Base-by-base conservation (phyloP, 805 yeast genomes). In the Candida coleopterorum region DNA sequence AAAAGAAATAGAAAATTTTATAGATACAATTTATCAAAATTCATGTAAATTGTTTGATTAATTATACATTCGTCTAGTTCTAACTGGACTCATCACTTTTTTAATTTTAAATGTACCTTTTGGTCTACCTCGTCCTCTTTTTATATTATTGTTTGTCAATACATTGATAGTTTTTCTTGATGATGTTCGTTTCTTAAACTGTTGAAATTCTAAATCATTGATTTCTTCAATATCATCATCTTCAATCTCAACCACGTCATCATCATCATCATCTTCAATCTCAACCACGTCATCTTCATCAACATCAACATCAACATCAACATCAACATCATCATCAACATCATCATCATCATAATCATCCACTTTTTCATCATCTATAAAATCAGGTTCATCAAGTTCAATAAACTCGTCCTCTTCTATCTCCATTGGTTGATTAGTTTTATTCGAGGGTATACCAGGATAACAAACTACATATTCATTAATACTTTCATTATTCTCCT, bases 1-100 rank as follows among this genome's bases (percentile, higher is more conserved):
- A 4, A 33, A 45, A 21, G 64, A 65, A 25, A 46, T 59, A 6
- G 58, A 56, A 32, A 38, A 49, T 1, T 62, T 65, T 25, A 42
- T 67, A 25, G 73, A 66, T 41, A 25, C 40, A 18, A 52, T 67
- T 15, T 67, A 59, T 45, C 50, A 49, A 18, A 67, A 63, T 40
- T 50, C 68, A 2, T 57, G 65, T 37, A 53, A 47, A 31, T 35
- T 64, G 29, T 66, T 67, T 34, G 45, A 48, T 30, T 21, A 30
- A 30, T 25, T 25, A 36, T 35, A 37, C 40, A 40, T 34, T 34
- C n/a, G n/a, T n/a, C n/a, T n/a, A n/a, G n/a, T n/a, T n/a, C n/a
- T n/a, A n/a, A n/a, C n/a, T n/a, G n/a, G n/a, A 26, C 14, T 28
- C 27, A 24, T 23, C 35, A 21, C 34, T 18, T 9, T 10, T 27